These are phyloP conservation scores for Batrachochytrium dendrobatidis DNA, from an alignment of 371 early-diverging fungal genomes.

Conservation along the genomic window DNA sequence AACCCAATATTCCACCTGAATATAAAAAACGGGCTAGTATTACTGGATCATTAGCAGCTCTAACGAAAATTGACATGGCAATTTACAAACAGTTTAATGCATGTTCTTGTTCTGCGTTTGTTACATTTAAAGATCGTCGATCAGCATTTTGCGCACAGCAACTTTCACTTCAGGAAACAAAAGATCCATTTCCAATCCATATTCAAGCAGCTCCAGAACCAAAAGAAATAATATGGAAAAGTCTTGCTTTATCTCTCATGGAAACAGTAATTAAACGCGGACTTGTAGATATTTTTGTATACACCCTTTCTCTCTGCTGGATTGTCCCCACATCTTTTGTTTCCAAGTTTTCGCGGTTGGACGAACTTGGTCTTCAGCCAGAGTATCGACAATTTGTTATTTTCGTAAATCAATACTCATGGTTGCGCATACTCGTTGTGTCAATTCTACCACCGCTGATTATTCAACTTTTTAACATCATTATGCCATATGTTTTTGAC, in stretches of 20 bases:
- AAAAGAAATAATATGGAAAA: conserved; percentile 10
- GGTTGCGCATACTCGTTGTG: conserved; percentile 20
- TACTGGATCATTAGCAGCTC: no score
- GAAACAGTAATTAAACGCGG: conserved; percentile 1
- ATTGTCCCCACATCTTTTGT: conserved; percentile 29
- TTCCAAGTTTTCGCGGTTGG: conserved; percentile 25
- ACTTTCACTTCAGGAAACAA: background rate
- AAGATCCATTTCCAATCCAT: conserved; percentile 2
- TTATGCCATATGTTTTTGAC: conserved; percentile 36
- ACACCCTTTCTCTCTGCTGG: conserved; percentile 25
- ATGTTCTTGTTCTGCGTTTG: conserved; percentile 13
- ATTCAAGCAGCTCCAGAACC: conserved; percentile 5
- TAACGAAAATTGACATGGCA: no score
- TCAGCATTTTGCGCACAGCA: conserved; percentile 5
- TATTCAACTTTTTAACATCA: conserved; percentile 20
- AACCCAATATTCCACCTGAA: no score
- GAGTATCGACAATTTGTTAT: conserved; percentile 11
- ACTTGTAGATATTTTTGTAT: background rate
- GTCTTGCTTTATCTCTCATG: background rate
- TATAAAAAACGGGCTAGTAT: no score
- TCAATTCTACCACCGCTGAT: conserved; percentile 30
- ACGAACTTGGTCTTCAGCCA: conserved; percentile 20
- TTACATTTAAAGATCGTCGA: conserved; percentile 5
- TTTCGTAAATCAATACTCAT: conserved; percentile 9
- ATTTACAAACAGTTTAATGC: conserved; percentile 6